These are phyloP conservation scores for Gynandropsis gynandra DNA, from an alignment of 345 rosid species.

Conservation along the genomic window DNA sequence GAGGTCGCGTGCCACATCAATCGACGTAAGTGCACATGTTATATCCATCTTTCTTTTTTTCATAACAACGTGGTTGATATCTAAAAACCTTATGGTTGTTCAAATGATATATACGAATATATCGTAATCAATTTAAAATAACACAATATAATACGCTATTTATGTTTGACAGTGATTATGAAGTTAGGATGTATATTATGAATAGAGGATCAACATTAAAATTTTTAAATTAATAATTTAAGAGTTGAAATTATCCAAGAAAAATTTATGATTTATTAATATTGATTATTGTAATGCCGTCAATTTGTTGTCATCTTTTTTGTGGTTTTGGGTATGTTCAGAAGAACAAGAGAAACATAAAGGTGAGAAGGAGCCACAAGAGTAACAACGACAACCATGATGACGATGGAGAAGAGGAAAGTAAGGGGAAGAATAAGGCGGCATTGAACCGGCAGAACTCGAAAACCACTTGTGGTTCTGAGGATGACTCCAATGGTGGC, in stretches of 20 bases:
- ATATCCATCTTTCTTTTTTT: background rate
- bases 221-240: no score
- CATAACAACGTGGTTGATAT: background rate
- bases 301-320: no score
- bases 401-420: constrained; percentile 23
- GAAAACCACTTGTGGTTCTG: constrained; percentile 53
- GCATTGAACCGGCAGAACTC: constrained; percentile 35
- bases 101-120: background rate
- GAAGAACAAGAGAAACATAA: constrained; percentile 34
- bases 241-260: no score
- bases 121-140: no score
- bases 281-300: no score
- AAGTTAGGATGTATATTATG: no score
- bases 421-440: constrained; percentile 22
- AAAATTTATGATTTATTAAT: no score
- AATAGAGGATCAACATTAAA: no score
- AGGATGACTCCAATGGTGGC: constrained; percentile 43
- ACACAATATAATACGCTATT: no score
- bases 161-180: no score
- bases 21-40: constrained; percentile 42
- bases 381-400: constrained; percentile 32
- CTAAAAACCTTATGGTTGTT: no score
- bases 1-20: constrained; percentile 36
- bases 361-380: constrained; percentile 18
- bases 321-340: constrained; percentile 31